These are phyloP conservation scores for Diaporthe velutina DNA, from an alignment of 2,329 filamentous ascomycete species.

Conservation along the genomic window DNA sequence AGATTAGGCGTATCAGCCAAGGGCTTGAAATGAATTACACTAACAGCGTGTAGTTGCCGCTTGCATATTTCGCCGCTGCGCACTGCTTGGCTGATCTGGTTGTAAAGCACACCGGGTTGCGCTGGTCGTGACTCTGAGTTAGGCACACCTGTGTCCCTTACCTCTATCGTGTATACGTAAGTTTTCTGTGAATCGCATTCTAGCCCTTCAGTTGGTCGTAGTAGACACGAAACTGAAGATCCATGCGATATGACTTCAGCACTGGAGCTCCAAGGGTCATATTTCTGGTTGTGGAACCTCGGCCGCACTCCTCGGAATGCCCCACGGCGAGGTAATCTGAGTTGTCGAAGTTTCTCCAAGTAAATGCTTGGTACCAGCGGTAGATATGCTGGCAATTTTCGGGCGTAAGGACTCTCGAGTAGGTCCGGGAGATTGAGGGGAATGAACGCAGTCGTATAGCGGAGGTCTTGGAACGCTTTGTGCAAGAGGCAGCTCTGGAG, in stretches of 20 bases:
- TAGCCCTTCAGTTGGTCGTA: not conserved
- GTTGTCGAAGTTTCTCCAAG: not conserved
- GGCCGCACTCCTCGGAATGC: slow-evolving; percentile 1
- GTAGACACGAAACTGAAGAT: not conserved
- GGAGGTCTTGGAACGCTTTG: not conserved
- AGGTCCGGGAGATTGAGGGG: not conserved
- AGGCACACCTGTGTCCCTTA: not conserved
- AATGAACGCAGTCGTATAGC: not conserved
- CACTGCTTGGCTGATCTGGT: not conserved
- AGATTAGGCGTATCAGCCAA: no score
- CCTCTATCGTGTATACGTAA: not conserved
- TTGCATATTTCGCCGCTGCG: not conserved
- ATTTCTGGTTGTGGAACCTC: not conserved
- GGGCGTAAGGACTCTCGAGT: not conserved
- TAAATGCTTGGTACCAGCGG: not conserved
- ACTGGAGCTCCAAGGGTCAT: not conserved
- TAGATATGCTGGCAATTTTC: not conserved
- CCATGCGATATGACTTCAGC: not conserved
- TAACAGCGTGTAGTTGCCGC: no score
- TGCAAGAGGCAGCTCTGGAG: slow-evolving; percentile 6
- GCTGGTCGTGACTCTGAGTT: not conserved
- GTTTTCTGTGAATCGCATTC: no score
- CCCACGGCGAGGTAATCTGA: not conserved
- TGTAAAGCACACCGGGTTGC: not conserved
- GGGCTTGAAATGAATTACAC: not conserved